Conservation (phyloP, 192 early-diverging fungal species). For the Chytriomyces hyalinus region DNA sequence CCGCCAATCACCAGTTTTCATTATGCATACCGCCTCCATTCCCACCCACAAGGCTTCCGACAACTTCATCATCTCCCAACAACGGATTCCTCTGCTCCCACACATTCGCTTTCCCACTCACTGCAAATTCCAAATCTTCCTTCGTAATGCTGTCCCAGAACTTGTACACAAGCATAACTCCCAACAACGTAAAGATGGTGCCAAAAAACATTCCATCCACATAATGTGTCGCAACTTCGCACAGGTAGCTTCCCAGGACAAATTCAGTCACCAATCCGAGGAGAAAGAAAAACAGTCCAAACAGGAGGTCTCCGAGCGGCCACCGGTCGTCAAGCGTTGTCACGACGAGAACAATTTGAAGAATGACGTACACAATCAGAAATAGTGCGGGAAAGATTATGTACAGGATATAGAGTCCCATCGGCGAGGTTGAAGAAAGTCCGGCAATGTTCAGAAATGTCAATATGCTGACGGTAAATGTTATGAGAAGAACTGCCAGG, state of each 20-base stretch:
- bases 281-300: constrained; percentile 86
- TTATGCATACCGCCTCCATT: not conserved
- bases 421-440: constrained; percentile 67
- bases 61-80: constrained; percentile 48
- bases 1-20: not conserved
- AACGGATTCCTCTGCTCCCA: constrained; percentile 83
- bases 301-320: constrained; percentile 91
- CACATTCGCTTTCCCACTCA: constrained; percentile 79
- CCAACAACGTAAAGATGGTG: constrained; percentile 83
- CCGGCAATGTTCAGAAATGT: constrained; percentile 76
- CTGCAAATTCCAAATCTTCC: constrained; percentile 95
- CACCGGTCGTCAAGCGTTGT: constrained; percentile 95
- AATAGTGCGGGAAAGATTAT: constrained; percentile 85
- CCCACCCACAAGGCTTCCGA: constrained; percentile 3
- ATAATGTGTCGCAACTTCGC: constrained; percentile 90
- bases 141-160: constrained; percentile 99
- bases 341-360: constrained; percentile 93
- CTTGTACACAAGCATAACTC: constrained; percentile 99
- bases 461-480: constrained; percentile 78
- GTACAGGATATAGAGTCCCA: constrained; percentile 82
- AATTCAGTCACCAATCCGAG: constrained; percentile 84
- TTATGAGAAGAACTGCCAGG: constrained; percentile 77
- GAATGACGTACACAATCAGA: constrained; percentile 82
- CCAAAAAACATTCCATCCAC: constrained; percentile 98
- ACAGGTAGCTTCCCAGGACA: constrained; percentile 80